Evolutionary conservation across 805 yeast species (phyloP).

Genomic region (Maudiozyma pseudohumilis): DNA sequence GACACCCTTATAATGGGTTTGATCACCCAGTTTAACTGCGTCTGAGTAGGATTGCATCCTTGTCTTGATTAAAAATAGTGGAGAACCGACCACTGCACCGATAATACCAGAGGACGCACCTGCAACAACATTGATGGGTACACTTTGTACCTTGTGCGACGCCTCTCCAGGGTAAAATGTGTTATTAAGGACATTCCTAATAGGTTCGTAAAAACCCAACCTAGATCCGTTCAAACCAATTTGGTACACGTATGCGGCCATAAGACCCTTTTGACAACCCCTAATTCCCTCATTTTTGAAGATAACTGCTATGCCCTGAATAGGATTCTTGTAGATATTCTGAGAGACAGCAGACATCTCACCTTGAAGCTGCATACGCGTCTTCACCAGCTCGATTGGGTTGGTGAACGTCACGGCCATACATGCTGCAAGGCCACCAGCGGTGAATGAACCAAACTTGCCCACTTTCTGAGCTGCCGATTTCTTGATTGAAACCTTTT

Average conservation of each 20-base stretch:
- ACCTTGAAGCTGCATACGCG: constrained; percentile 95
- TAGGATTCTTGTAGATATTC: constrained; percentile 66
- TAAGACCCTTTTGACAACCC: constrained; percentile 83
- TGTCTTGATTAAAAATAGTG: constrained; percentile 85
- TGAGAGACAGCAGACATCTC: constrained; percentile 53
- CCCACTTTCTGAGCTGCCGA: constrained; percentile 51
- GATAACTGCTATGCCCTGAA: constrained; percentile 72
- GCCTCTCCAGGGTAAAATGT: constrained; percentile 43
- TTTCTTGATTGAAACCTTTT: constrained; percentile 18
- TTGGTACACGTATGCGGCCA: constrained; percentile 86
- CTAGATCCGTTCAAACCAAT: constrained; percentile 89
- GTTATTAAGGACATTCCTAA: constrained; percentile 49
- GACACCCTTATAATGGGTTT: constrained; percentile 71
- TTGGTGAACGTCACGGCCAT: constrained; percentile 96
- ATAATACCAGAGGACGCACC: constrained; percentile 82
- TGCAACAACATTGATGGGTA: constrained; percentile 57
- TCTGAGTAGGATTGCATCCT: constrained; percentile 90
- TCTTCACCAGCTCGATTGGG: constrained; percentile 90
- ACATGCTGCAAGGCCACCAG: constrained; percentile 93
- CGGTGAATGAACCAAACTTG: constrained; percentile 70
- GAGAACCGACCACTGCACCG: constrained; percentile 86
- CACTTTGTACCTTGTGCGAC: constrained; percentile 39
- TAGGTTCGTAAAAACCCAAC: constrained; percentile 88
- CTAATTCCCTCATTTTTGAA: constrained; percentile 72
- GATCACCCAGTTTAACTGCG: constrained; percentile 69